Base-by-base conservation (phyloP, 306 rosid species). In the Trichosanthes truncata region DNA sequence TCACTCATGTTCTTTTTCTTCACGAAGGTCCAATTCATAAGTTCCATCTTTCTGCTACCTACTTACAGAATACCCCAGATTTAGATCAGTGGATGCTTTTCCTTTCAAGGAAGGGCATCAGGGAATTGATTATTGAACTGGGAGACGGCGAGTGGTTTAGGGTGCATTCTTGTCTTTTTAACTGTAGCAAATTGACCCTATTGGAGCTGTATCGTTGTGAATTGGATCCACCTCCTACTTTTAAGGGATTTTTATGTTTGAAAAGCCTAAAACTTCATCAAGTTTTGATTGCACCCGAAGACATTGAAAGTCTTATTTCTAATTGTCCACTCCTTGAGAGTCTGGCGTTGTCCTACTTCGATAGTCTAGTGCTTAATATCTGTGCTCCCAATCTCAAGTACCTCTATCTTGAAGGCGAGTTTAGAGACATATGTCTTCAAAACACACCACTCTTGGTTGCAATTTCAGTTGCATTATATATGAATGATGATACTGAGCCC, bases 1-100 rank as follows among this genome's bases (percentile, higher is more conserved):
- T 92, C 49, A 89, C 91, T 46, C 85, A 83, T 72, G 82, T 88
- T 79, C 87, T 95, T 52, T 89, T 93, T 84, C 97, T 95, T 86
- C 97, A 95, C 80, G 87, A 88, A 79, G 98, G 98, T 15, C 93
- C 98, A 9, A 86, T 95, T 79, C 98, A 91, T 85, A 91, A 89
- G 92, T 95, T 95, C 73, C 90, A 91, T 84, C 85, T 95, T 10
- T 79, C 82, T 4, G 84, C 86, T 83, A 43, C 87, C 0, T 80
- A 74, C 79, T 78, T 91, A 86, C 89, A 86, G 86, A 89, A 89
- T 71, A 88, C 93, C 82, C 86, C 93, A 4, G 96, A 91, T 67
- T 80, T 95, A 78, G 92, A 95, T 75, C 97, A 92, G 77, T 95
- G 97, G 97, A 69, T 95, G 77, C 96, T 95, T 82, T 92, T 87